phyloP scores from a whole-genome alignment of 192 early-diverging fungal species.

The Entomortierella chlamydospora region DNA sequence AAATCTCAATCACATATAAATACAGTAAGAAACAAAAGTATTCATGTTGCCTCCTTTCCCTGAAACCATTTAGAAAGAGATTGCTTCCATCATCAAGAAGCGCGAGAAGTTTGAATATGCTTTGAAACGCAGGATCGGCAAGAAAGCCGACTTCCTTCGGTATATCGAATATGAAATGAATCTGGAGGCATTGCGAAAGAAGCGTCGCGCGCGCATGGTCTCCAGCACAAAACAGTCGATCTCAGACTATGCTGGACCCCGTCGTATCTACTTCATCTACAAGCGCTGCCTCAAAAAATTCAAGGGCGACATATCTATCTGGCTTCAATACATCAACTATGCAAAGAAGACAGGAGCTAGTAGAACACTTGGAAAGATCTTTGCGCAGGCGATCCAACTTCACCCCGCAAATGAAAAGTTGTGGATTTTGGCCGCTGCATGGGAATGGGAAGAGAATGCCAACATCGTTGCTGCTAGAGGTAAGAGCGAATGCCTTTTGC shows the following conservation, averaged over 20 bases:
- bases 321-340: conserved; percentile 94
- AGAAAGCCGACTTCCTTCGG: conserved; percentile 84
- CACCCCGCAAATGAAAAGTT: conserved; percentile 85
- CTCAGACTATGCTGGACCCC: conserved; percentile 79
- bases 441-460: conserved; percentile 87
- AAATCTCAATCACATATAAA: no score
- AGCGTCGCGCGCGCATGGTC: conserved; percentile 76
- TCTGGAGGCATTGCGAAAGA: conserved; percentile 83
- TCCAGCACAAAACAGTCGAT: conserved; percentile 63
- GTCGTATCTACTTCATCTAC: conserved; percentile 85
- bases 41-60: neutral
- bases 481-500: conserved; percentile 6
- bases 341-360: conserved; percentile 64
- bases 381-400: conserved; percentile 85
- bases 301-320: conserved; percentile 80
- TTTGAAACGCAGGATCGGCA: conserved; percentile 79
- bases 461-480: conserved; percentile 84
- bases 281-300: conserved; percentile 83
- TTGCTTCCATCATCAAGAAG: conserved; percentile 88
- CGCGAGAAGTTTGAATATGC: conserved; percentile 91
- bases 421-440: conserved; percentile 93
- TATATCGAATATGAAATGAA: conserved; percentile 98
- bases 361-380: conserved; percentile 77
- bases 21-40: no score
- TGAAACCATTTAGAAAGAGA: conserved; percentile 69